phyloP scores from a whole-genome alignment of 73 alveolate genomes.

The Paramecium tetraurelia region DNA sequence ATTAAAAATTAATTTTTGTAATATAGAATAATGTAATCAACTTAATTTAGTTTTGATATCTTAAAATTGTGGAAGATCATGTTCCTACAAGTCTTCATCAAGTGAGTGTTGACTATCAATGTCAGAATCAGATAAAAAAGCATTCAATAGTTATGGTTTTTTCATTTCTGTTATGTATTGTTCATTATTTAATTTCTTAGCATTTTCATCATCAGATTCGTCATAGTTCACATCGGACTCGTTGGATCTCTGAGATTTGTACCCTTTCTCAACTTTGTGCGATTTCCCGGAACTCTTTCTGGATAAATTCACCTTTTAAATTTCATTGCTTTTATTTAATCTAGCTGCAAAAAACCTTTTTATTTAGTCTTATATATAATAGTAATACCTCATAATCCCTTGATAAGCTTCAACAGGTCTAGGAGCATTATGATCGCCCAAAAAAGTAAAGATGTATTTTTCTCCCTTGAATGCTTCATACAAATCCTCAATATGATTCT shows the following conservation, averaged over 20 bases:
- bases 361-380: neutral
- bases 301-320: neutral
- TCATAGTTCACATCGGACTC: conserved; percentile 32
- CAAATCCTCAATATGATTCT: neutral
- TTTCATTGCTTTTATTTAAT: neutral
- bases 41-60: conserved; percentile 25
- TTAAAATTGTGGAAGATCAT: conserved; percentile 21
- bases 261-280: neutral
- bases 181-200: neutral
- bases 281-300: conserved; percentile 9
- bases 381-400: neutral
- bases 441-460: neutral
- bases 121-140: neutral
- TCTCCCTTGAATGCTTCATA: conserved; percentile 37
- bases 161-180: conserved; percentile 21
- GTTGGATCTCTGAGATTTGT: neutral
- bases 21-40: neutral
- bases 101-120: neutral
- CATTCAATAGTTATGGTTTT: neutral
- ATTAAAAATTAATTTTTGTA: neutral
- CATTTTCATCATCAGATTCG: conserved; percentile 41
- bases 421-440: conserved; percentile 17
- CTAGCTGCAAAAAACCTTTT: conserved; percentile 13
- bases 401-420: conserved; percentile 21
- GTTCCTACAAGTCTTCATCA: conserved; percentile 3